These are phyloP conservation scores for Metschnikowia gelsemii DNA, from an alignment of 805 yeast species.

Conservation along the genomic window DNA sequence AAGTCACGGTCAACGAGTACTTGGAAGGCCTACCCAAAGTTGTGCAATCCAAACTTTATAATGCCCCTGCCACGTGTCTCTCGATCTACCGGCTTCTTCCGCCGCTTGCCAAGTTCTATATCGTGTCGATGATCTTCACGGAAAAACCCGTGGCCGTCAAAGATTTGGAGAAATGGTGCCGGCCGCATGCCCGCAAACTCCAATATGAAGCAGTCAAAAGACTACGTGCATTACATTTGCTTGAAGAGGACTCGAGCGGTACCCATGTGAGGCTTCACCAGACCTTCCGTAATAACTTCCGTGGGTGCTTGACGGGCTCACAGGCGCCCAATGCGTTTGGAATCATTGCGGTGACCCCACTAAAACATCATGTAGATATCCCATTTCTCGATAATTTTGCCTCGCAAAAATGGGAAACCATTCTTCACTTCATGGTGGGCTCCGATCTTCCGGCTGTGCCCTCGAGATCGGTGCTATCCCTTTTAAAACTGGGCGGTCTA, in stretches of 20 bases:
- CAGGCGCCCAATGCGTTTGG: constrained; percentile 70
- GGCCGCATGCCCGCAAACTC: constrained; percentile 52
- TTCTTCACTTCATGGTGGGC: constrained; percentile 96
- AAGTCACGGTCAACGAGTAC: constrained; percentile 80
- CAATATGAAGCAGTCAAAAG: constrained; percentile 79
- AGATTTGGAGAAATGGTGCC: constrained; percentile 76
- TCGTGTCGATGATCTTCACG: constrained; percentile 82
- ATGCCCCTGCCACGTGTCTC: constrained; percentile 85
- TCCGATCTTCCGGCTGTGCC: constrained; percentile 69
- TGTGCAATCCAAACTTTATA: constrained; percentile 79
- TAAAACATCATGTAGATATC: constrained; percentile 57
- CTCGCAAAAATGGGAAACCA: constrained; percentile 87
- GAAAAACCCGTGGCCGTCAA: constrained; percentile 67
- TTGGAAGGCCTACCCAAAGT: constrained; percentile 85
- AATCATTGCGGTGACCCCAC: constrained; percentile 54
- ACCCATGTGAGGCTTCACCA: constrained; percentile 59
- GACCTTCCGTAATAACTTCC: constrained; percentile 70
- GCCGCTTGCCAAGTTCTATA: constrained; percentile 81
- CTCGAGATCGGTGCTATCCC: constrained; percentile 74
- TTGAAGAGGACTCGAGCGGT: constrained; percentile 56
- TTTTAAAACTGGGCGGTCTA: constrained; percentile 76
- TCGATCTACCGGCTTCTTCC: constrained; percentile 91
- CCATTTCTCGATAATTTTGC: constrained; percentile 77
- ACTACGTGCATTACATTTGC: constrained; percentile 70
- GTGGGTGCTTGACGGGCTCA: constrained; percentile 84